Evolutionary conservation across 352 stramenopile genomes (phyloP), one percentile per base, ranked within the genome.

Genomic region (Phytophthora fragariae): DNA sequence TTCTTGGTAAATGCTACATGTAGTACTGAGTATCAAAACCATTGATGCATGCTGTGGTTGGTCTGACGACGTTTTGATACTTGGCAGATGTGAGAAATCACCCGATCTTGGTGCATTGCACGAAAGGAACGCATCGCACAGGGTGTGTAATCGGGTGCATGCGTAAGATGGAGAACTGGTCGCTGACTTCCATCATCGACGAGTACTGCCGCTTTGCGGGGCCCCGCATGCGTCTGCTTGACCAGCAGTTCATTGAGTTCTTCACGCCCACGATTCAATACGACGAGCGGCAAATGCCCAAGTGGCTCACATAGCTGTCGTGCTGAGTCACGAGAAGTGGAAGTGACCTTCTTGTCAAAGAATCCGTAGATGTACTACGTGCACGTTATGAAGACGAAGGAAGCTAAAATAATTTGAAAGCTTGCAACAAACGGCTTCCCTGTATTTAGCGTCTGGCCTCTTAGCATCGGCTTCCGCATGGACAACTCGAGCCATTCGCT

Each of bases 241-340:
- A 97, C 63, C 89, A 97, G 69, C 89, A 96, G 65, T 96, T 97
- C 56, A 97, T 97, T 76, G 91, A 96, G 84, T 96, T 94, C 70
- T 96, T 96, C 65, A 91, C 80, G 37, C 84, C 88, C 19, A 85
- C 76, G 5, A 92, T 93, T 70, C 76, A 89, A 27, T 95, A 95
- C 77, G 85, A 95, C 65, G 85, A 93, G 68, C 80, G 85, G 10
- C 85, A 95, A 73, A 93, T 90, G 21, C 88, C 88, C 5, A 79
- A 81, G 27, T 95, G 88, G 88, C 86, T 95, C 56, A 71, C 57
- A 7, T 69, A 65, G 55, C 6, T 21, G 19, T 21, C 19, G 19
- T 21, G 19, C 19, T 27, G 24, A 27, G 24, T 27, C 24, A 27
- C 24, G 24, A 27, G 24, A 27, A 27, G 24, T 27, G 24, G 24